Percentiles rank a stretch among this genome's conserved stretches.
phyloP scores from a whole-genome alignment of 2,329 filamentous ascomycete genomes.

The Incumbomyces delicatus region DNA sequence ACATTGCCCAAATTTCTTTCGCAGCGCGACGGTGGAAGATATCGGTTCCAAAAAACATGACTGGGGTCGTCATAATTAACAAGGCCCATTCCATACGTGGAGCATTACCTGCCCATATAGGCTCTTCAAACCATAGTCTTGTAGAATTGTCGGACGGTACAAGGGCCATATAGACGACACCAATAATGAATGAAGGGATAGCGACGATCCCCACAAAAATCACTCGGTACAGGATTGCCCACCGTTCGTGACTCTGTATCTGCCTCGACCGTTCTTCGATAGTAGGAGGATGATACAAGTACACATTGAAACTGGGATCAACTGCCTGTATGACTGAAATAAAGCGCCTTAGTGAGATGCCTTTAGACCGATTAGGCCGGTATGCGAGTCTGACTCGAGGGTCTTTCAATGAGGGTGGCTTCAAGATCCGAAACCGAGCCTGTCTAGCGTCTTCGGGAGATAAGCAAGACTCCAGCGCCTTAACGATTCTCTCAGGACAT shows the following conservation, averaged over 20 bases:
- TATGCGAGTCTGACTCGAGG: constrained; percentile 66
- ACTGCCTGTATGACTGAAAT: constrained; percentile 55
- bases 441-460: constrained; percentile 14
- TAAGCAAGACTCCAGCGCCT: constrained; percentile 21
- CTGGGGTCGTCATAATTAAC: constrained; percentile 70
- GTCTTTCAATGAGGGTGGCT: constrained; percentile 47
- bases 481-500: constrained; percentile 44
- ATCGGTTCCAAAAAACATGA: constrained; percentile 80
- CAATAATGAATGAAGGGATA: constrained; percentile 76
- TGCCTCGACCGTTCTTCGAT: constrained; percentile 70
- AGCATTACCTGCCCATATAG: constrained; percentile 59
- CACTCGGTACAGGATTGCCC: constrained; percentile 57
- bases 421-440: constrained; percentile 42
- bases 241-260: constrained; percentile 62
- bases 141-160: constrained; percentile 50
- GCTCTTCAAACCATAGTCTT: constrained; percentile 58
- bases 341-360: constrained; percentile 67
- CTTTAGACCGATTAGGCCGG: constrained; percentile 53
- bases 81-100: constrained; percentile 69
- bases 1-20: constrained; percentile 68
- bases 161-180: constrained; percentile 84
- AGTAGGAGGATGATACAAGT: constrained; percentile 68
- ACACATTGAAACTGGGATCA: constrained; percentile 56
- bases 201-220: constrained; percentile 58
- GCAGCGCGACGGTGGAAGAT: constrained; percentile 70